Evolutionary conservation across 495 filamentous ascomycete species (phyloP).

Genomic region (Chaetomidium leptoderma): DNA sequence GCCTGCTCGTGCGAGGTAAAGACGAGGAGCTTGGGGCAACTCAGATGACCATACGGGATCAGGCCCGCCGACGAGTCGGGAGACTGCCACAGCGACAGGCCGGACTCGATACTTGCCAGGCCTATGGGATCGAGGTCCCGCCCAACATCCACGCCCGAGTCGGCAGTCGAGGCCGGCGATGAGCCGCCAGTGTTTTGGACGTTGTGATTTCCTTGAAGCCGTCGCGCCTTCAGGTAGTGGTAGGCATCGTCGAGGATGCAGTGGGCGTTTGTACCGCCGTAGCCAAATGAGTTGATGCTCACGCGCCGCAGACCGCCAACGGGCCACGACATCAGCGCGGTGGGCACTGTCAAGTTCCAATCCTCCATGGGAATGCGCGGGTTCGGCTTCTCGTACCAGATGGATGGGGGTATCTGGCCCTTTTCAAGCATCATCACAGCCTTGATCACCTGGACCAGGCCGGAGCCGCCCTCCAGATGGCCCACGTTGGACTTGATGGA

Average conservation of each 20-base stretch:
- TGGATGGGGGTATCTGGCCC: constrained; percentile 40
- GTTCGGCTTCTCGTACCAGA: constrained; percentile 40
- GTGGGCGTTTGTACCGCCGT: constrained; percentile 43
- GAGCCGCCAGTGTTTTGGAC: background rate
- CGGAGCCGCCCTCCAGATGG: constrained; percentile 50
- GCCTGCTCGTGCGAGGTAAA: background rate
- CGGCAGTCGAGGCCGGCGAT: background rate
- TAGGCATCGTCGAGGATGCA: constrained; percentile 37
- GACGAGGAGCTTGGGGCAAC: background rate
- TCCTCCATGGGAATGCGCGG: constrained; percentile 39
- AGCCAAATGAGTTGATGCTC: constrained; percentile 42
- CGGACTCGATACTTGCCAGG: too few relatives aligned
- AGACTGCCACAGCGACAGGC: too few relatives aligned
- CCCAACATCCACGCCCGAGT: constrained; percentile 1
- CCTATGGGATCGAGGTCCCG: background rate
- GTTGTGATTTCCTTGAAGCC: constrained; percentile 6
- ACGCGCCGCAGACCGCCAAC: constrained; percentile 9
- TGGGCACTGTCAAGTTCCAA: constrained; percentile 37
- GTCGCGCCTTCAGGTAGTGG: constrained; percentile 19
- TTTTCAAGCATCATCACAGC: constrained; percentile 50
- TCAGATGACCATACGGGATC: background rate
- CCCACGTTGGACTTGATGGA: constrained; percentile 53
- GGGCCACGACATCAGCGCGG: constrained; percentile 9
- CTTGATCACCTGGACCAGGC: constrained; percentile 55
- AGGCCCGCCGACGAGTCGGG: background rate